Evolutionary conservation across 1,284 basidiomycete genomes (phyloP), one percentile per base, ranked within the genome.

Genomic region (Ganoderma sp.): DNA sequence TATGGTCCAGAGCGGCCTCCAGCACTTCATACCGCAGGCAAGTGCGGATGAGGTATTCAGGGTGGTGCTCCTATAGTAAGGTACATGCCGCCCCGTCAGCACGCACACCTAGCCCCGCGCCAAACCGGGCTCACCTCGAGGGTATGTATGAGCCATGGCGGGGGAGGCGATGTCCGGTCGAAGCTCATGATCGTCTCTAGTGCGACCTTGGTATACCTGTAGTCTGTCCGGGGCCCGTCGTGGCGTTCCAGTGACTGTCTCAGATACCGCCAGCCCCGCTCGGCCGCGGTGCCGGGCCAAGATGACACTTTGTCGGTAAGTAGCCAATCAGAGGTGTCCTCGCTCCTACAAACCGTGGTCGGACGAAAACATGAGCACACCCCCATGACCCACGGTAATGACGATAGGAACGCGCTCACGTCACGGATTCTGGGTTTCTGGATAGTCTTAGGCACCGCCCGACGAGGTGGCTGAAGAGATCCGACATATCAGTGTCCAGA

Each of bases 231-330:
- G 37, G 84, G 77, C n/a, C 84, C 83, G 77, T 98, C 96, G 75
- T 97, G 88, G 62, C 91, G 88, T 66, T 89, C 87, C 65, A 99
- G 83, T 32, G 92, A 87, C 72, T 90, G 85, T 70, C 93, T 91
- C 61, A 99, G 85, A 78, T 96, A 97, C 74, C 92, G 85, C 93
- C 96, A 96, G 2, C 92, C 96, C 68, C 94, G 88, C 69, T 95
- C 91, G 22, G 90, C 85, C 34, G 90, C 84, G 0, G 91, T 87
- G 0, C 96, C 96, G 48, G 90, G 85, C 90, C 97, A 97, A 1
- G 92, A 91, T 1, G 90, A 85, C 8, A 93, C 88, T 63, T 91
- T 89, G 74, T 96, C 94, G 17, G 89, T 89, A 45, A 94, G 84
- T 39, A 97, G 83, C 94, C 95, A 97, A 69, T 92, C 88, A 1